Base-by-base conservation (phyloP, 2,329 filamentous ascomycete species). In the Camillea tinctor region DNA sequence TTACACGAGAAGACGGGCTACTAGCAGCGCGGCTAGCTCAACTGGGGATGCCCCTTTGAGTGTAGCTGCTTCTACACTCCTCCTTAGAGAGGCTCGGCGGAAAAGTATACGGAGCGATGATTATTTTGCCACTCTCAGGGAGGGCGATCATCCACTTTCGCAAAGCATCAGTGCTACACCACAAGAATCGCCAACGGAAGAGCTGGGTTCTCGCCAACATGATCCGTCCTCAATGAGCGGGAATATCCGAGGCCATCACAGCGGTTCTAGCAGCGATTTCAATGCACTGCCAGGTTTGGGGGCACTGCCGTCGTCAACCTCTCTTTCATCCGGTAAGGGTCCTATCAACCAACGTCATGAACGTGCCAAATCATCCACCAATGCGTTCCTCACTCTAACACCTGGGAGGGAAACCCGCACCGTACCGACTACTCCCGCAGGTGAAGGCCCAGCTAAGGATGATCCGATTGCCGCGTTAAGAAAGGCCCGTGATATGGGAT, bases 91-190 rank as follows among this genome's bases (percentile, higher is more conserved):
- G 71, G 69, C 80, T 70, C 71, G 84, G 73, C 74, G 88, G 76
- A 72, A 79, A 76, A 79, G 82, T 73, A 65, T 87, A 66, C 73
- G 84, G 70, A 65, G 81, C 68, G 76, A 87, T 75, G 74, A 85
- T 75, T 84, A 83, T 66, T 85, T 87, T 61, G 72, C 78, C 22
- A 77, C 74, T 54, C 67, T 77, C 21, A 77, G 74, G 36, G 77
- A 81, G 69, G 75, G 77, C 54, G 89, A 92, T 56, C 91, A 94
- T 72, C 90, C 91, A 20, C 76, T 94, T 50, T 86, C 90, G 19
- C 88, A 91, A 66, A 93, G 90, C 71, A 83, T 91, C 54, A 87
- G 85, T 40, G 89, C 85, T 19, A 91, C 87, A 69, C 90, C 90
- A 1, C 85, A 88, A 53, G 74, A 78, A 15, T 75, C 76, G 64